Evolutionary conservation across 2,329 filamentous ascomycete genomes (phyloP).

Genomic region (Colletotrichum spinosum): DNA sequence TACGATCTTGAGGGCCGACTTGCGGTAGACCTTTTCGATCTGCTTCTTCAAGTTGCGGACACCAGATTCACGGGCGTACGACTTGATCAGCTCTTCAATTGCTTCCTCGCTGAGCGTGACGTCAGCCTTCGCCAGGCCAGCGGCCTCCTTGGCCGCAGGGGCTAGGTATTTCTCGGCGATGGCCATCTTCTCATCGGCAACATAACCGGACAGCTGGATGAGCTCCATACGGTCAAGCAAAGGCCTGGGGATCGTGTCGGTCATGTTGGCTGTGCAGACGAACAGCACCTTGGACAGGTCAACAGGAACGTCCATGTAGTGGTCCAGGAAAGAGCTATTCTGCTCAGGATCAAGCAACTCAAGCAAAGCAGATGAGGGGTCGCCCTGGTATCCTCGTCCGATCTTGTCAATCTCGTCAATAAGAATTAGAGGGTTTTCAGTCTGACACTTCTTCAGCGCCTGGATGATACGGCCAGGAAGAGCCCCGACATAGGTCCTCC

Average conservation of each 20-base stretch:
- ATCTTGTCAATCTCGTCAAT: slow-evolving; percentile 99
- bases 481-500: slow-evolving; percentile 95
- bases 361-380: slow-evolving; percentile 92
- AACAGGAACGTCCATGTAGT: slow-evolving; percentile 98
- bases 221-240: slow-evolving; percentile 97
- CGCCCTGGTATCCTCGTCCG: slow-evolving; percentile 93
- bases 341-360: slow-evolving; percentile 97
- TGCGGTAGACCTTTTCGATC: slow-evolving; percentile 98
- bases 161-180: slow-evolving; percentile 95
- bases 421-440: slow-evolving; percentile 94
- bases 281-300: slow-evolving; percentile 98
- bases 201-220: slow-evolving; percentile 95
- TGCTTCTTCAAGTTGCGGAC: slow-evolving; percentile 99
- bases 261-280: slow-evolving; percentile 99
- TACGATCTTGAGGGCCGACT: slow-evolving; percentile 96
- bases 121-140: slow-evolving; percentile 89
- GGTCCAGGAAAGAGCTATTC: slow-evolving; percentile 96
- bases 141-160: slow-evolving; percentile 93
- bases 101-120: slow-evolving; percentile 89
- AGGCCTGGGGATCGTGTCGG: slow-evolving; percentile 94
- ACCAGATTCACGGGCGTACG: slow-evolving; percentile 96
- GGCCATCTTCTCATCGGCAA: slow-evolving; percentile 98
- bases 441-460: slow-evolving; percentile 98
- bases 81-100: slow-evolving; percentile 97
- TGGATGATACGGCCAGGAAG: slow-evolving; percentile 97